A percentile compares a stretch with the other conserved stretches of the same genome.
phyloP scores from a whole-genome alignment of 805 yeast species.

The Wickerhamiella siamensis region DNA sequence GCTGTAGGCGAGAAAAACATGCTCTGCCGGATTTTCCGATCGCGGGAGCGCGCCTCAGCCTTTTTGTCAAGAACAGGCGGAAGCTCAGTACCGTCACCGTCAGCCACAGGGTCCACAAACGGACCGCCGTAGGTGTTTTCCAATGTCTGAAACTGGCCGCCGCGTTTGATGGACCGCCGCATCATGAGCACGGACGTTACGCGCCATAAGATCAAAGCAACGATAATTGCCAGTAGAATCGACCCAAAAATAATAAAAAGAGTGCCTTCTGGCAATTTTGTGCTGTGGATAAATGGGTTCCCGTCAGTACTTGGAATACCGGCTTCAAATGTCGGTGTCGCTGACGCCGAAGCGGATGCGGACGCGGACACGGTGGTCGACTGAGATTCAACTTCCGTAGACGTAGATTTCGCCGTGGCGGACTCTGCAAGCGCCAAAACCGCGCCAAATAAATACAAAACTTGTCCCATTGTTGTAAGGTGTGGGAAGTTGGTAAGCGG shows the following conservation, averaged over 20 bases:
- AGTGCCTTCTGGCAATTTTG: slow-evolving; percentile 52
- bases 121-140: slow-evolving; percentile 18
- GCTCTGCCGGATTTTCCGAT: background rate
- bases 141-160: slow-evolving; percentile 17
- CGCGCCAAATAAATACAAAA: no score
- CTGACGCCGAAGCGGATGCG: background rate
- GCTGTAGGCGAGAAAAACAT: slow-evolving; percentile 61
- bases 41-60: slow-evolving; percentile 1
- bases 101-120: slow-evolving; percentile 15
- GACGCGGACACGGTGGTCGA: no score
- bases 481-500: no score
- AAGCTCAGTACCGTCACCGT: slow-evolving; percentile 8
- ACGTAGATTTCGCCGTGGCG: no score
- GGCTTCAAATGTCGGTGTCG: slow-evolving; percentile 21
- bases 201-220: slow-evolving; percentile 41
- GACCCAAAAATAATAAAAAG: slow-evolving; percentile 74
- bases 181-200: slow-evolving; percentile 33
- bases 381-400: no score
- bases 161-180: slow-evolving; percentile 35
- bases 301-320: slow-evolving; percentile 42
- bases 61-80: slow-evolving; percentile 11
- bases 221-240: slow-evolving; percentile 43
- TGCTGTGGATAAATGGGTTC: slow-evolving; percentile 50
- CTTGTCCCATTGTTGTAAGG: no score
- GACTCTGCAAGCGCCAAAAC: no score